A percentile compares a stretch with the other conserved stretches of the same genome.
These are phyloP conservation scores for Podochytrium sp. DNA, from an alignment of 192 early-diverging fungal species.

Conservation along the genomic window DNA sequence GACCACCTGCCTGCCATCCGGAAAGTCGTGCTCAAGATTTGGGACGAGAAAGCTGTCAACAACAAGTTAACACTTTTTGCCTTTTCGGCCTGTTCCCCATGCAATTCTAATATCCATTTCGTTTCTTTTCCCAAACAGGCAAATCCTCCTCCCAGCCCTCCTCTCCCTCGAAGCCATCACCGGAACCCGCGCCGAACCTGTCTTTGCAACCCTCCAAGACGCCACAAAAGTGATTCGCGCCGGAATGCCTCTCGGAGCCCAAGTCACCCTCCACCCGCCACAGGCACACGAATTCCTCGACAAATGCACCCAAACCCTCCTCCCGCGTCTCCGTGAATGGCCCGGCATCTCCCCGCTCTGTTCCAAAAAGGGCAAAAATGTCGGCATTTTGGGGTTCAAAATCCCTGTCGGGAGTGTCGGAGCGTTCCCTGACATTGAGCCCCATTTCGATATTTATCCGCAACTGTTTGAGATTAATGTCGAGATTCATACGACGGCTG, in stretches of 20 bases:
- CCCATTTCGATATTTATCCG: conserved; percentile 94
- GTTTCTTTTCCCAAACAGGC: no score
- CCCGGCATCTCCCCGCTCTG: conserved; percentile 73
- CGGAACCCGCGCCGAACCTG: conserved; percentile 75
- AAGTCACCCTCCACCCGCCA: no score
- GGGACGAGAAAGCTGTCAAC: conserved; percentile 80
- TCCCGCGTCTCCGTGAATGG: conserved; percentile 94
- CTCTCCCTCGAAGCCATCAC: conserved; percentile 91
- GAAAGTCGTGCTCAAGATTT: conserved; percentile 82
- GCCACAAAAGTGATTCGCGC: conserved; percentile 87
- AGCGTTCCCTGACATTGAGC: conserved; percentile 96
- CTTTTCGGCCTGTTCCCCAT: no score
- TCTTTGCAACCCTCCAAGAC: conserved; percentile 80
- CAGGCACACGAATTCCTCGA: conserved; percentile 94
- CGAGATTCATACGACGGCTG: conserved; percentile 81
- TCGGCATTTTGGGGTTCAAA: conserved; percentile 80
- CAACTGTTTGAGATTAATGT: conserved; percentile 87
- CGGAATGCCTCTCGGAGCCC: conserved; percentile 90
- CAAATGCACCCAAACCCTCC: conserved; percentile 89
- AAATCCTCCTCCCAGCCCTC: conserved; percentile 87
- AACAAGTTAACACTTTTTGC: conserved; percentile 63
- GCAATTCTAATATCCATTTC: conserved; percentile 43
- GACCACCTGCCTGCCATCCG: conserved; percentile 69
- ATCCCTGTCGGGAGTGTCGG: conserved; percentile 84
- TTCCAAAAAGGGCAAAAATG: conserved; percentile 61